Evolutionary conservation across 306 rosid species (phyloP).

Genomic region (Inga leiocalycina): DNA sequence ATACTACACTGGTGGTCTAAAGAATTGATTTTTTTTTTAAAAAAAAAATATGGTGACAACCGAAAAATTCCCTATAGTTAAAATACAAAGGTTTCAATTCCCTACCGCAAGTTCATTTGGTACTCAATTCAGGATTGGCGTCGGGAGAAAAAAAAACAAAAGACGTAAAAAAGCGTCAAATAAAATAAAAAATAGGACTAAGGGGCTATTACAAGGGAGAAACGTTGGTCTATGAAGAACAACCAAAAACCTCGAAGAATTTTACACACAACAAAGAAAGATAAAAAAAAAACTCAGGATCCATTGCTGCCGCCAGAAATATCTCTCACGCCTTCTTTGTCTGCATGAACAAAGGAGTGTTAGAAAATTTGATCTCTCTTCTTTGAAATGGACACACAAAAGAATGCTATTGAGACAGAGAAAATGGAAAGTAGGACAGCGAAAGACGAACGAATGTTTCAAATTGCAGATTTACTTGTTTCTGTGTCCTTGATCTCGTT

Average conservation of each 20-base stretch:
- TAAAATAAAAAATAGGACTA: background rate
- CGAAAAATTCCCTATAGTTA: background rate
- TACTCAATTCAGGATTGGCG: background rate
- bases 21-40: background rate
- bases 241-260: conserved; percentile 36
- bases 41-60: background rate
- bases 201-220: background rate
- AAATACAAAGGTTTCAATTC: background rate
- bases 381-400: background rate
- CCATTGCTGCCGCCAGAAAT: conserved; percentile 31
- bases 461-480: background rate
- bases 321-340: conserved; percentile 48
- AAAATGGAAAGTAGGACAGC: conserved; percentile 6
- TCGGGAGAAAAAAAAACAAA: background rate
- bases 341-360: conserved; percentile 49
- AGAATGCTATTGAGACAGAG: background rate
- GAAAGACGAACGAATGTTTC: background rate
- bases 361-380: conserved; percentile 3
- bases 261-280: background rate
- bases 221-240: background rate
- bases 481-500: background rate
- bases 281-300: conserved; percentile 30
- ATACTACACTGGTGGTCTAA: too few species aligned
- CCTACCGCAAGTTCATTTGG: background rate
- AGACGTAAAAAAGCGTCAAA: background rate